Base-by-base conservation (phyloP, 1,284 basidiomycete species). In the Sanghuangporus baumii region DNA sequence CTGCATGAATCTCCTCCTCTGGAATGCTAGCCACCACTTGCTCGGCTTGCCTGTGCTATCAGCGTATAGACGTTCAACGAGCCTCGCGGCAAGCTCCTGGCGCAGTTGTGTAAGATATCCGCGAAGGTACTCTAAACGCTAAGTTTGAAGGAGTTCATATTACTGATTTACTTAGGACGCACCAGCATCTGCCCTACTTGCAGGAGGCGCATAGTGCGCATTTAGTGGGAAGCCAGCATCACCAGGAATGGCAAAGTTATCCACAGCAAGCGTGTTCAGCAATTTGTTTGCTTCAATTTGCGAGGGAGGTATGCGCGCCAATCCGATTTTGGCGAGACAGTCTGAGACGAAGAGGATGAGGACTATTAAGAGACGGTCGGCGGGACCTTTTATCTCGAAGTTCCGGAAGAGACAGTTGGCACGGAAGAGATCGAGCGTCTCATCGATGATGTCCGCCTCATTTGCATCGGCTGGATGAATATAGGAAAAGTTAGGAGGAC, bases 11-110 rank as follows among this genome's bases (percentile, higher is more conserved):
- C 91, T 85, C 72, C 95, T 86, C 83, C 96, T 98, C 77, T 96
- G 96, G 86, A 99, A 99, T 41, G 93, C 91, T 90, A 99, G 94
- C 97, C 97, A 99, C 96, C 96, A 99, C 77, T 99, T 99, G 82
- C 91, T 97, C 1, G 97, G 95, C 73, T 91, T 94, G 63, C 89
- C 88, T 3, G 88, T 86, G 55, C 91, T 84, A 78, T 96, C 82
- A 70, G 88, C 85, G 74, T 98, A 99, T 47, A 99, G 79, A 62
- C 88, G 84, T 70, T 97, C 94, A 38, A 95, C 84, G 60, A 99
- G 77, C 48, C 97, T 86, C 12, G 86, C 80, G 16, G 94, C 91
- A 26, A 96, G 81, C 74, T 99, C 97, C 74, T 96, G 93, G 57
- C 97, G 86, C 3, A 91, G 90, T 76, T 99, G 97, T 5, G 87